Percentiles rank a stretch among this genome's conserved stretches.
Conservation (phyloP, 1,284 basidiomycete genomes). For the Trichosporon inkin region DNA sequence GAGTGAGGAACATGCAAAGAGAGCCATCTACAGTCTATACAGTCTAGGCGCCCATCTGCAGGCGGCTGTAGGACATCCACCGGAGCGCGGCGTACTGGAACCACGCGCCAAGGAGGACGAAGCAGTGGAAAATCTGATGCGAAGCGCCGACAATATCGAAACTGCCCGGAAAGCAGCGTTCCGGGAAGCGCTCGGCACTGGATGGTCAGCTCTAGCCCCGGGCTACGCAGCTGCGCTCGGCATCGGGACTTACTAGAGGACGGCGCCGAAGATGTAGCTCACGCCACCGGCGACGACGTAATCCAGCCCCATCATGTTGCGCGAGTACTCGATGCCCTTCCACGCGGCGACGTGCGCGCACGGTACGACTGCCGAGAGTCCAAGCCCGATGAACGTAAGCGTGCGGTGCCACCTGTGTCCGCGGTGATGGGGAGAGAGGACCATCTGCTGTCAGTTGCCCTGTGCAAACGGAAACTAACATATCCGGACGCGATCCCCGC, state of each 20-base stretch:
- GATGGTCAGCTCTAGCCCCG: slow-evolving; percentile 1
- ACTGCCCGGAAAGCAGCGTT: slow-evolving; percentile 67
- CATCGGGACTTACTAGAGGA: slow-evolving; percentile 66
- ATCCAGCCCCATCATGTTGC: slow-evolving; percentile 62
- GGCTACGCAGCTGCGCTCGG: not conserved
- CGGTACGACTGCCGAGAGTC: slow-evolving; percentile 68
- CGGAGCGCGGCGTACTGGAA: slow-evolving; percentile 60
- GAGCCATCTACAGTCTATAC: slow-evolving; percentile 6
- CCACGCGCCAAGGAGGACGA: slow-evolving; percentile 71
- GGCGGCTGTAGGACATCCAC: slow-evolving; percentile 42
- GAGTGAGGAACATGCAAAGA: no score
- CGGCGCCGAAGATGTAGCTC: slow-evolving; percentile 67
- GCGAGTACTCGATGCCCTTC: slow-evolving; percentile 59
- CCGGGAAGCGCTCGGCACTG: slow-evolving; percentile 78
- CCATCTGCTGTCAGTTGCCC: slow-evolving; percentile 53
- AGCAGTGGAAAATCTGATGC: slow-evolving; percentile 78
- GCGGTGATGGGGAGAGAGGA: slow-evolving; percentile 72
- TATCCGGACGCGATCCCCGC: slow-evolving; percentile 32
- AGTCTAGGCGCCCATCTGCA: slow-evolving; percentile 1
- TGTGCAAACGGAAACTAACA: slow-evolving; percentile 23
- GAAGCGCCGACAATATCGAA: slow-evolving; percentile 77
- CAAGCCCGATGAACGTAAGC: slow-evolving; percentile 72
- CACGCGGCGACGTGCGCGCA: slow-evolving; percentile 62
- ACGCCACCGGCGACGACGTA: slow-evolving; percentile 66
- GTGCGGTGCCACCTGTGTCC: slow-evolving; percentile 74